Base-by-base conservation (phyloP, 73 alveolate species). In the Effrenium voratum region DNA sequence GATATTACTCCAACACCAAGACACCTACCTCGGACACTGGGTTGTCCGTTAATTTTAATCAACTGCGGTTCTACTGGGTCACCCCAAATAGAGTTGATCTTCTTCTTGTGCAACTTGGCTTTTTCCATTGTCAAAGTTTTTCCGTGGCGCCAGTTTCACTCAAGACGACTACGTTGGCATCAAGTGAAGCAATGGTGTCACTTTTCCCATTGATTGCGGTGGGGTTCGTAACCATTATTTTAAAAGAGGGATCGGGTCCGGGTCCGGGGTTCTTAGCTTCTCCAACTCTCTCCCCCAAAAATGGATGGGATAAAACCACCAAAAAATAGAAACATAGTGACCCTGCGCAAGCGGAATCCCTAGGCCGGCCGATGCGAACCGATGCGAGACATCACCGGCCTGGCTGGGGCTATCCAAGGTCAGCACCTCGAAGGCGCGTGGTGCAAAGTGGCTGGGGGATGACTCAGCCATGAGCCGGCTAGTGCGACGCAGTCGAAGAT, bases 331-430 rank as follows among this genome's bases (percentile, higher is more conserved):
- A 52, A 52, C 63, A 52, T 8, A 8, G 19, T 52, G 63, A 52
- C 8, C 63, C 8, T 52, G 63, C 19, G 19, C 63, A 8, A 52
- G 26, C 26, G 77, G 8, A 15, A 36, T 10, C 22, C n/a, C 77
- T 66, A 24, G 16, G 79, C 79, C 26, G 22, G 43, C 12, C 26
- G 77, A 66, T 4, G 16, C 15, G 40, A 19, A 66, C 1, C 15
- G 40, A n/a, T 66, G 16, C 41, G 79, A n/a, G 0, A 19, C 63
- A 30, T 8, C 22, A 28, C 2, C 16, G n/a, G 16, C 41, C 79
- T 30, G 19, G 79, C 79, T 66, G 79, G 92, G 92, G 41, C 91
- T 81, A 59, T 81, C 91, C 91, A 81, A 49, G 73, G 91, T 81
- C 70, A 81, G 91, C 73, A 81, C 91, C 91, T 81, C 26, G 68